Evolutionary conservation across 73 alveolate species (phyloP), one percentile per base, ranked within the genome.

Genomic region (Symbiodinium pilosum): DNA sequence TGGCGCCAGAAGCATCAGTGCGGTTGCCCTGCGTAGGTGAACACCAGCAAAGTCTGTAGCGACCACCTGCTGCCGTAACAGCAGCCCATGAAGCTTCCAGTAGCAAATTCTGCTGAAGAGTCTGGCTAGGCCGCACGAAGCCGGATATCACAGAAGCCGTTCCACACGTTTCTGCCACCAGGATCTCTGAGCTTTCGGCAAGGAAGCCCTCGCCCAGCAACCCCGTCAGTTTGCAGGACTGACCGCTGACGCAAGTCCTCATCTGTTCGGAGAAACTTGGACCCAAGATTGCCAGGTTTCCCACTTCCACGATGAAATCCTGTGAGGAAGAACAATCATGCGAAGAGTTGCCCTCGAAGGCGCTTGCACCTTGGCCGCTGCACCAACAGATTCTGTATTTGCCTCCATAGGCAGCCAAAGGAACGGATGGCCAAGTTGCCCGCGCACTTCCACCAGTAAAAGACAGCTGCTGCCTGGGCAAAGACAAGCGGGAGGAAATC

Each of bases 1-100:
- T 34, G 32, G 75, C 75, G 11, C 77, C 77, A 64, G 32, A 12
- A 36, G 38, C 32, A 28, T 30, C 94, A 2, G 52, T 9, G 26
- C 26, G 2, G 21, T 38, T 43, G 34, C 41, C 54, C 20, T 52
- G n/a, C 59, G 47, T 43, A 20, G 69, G 47, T 39, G 86, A 40
- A 24, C 95, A 87, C 95, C 95, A 87, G 86, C 95, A 87, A 21
- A 87, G 95, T 86, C 41, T 42, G 47, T 87, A 87, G 12, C n/a
- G 36, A 4, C 95, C 95, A 5, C 95, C 95, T 59, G 95, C 86
- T 14, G 86, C 85, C 9, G 95, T 39, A 44, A 87, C 71, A 3
- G 40, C 32, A 30, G 77, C 12, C 77, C 77, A 64, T 7, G 77
- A 24, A 64, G 28, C 77, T 64, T 64, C 77, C 77, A 64, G 11